phyloP scores from a whole-genome alignment of 768 basidiomycete species.

The Lactarius evosmus region DNA sequence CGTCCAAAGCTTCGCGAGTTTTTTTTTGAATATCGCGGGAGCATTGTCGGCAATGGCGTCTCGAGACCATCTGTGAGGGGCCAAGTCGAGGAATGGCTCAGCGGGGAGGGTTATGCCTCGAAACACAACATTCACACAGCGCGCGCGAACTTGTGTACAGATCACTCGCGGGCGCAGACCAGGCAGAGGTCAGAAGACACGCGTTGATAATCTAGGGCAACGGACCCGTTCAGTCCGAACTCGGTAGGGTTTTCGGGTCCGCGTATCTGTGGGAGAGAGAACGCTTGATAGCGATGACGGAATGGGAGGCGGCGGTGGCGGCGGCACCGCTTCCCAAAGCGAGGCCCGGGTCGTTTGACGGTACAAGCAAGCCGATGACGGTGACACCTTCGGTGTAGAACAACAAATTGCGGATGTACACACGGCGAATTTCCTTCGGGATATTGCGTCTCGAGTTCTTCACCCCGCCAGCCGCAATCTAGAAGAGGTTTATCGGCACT shows the following conservation, averaged over 20 bases:
- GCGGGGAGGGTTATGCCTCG: conserved; percentile 6
- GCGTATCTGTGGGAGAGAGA: conserved; percentile 74
- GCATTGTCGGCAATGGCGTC: conserved; percentile 78
- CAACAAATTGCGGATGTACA: conserved; percentile 76
- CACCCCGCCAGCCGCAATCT: conserved; percentile 88
- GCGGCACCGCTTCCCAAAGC: conserved; percentile 54
- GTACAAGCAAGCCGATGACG: conserved; percentile 81
- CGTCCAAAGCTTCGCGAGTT: conserved; percentile 57
- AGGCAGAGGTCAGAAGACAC: conserved; percentile 81
- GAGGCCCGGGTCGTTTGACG: conserved; percentile 60
- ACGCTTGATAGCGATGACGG: conserved; percentile 83
- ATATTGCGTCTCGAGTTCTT: conserved; percentile 78
- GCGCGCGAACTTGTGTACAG: conserved; percentile 87
- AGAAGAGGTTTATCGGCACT: no score
- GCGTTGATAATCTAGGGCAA: conserved; percentile 67
- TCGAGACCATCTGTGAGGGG: conserved; percentile 63
- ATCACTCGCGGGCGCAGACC: conserved; percentile 89
- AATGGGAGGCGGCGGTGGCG: conserved; percentile 74
- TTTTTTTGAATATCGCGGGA: conserved; percentile 70
- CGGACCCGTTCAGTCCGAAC: background rate
- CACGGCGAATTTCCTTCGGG: conserved; percentile 55
- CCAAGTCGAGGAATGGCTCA: conserved; percentile 3
- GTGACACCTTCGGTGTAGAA: conserved; percentile 64
- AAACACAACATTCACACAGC: conserved; percentile 53
- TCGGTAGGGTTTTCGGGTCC: conserved; percentile 19